Conservation (phyloP, 2,329 filamentous ascomycete genomes). For the Apiospora malaysiana region DNA sequence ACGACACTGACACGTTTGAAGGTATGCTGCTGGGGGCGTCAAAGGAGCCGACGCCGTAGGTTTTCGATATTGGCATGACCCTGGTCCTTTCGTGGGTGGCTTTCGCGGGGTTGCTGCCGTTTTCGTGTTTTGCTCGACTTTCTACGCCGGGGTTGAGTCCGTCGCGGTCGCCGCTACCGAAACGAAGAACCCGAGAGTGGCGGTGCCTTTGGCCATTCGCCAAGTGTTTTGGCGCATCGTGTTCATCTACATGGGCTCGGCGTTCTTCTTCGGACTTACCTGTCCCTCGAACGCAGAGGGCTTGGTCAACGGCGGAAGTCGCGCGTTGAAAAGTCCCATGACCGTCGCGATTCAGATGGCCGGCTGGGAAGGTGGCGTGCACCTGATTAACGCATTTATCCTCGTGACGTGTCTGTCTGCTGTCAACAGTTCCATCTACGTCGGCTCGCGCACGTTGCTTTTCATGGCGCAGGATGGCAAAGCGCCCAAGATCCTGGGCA, state of each 20-base stretch:
- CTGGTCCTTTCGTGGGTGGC: conserved; percentile 73
- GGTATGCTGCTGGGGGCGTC: conserved; percentile 71
- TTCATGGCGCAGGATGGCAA: conserved; percentile 78
- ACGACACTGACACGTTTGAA: conserved; percentile 29
- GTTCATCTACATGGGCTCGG: conserved; percentile 71
- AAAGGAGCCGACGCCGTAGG: conserved; percentile 67
- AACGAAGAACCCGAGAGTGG: conserved; percentile 61
- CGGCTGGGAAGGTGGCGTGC: conserved; percentile 74
- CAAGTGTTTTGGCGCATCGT: conserved; percentile 68
- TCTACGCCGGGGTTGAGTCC: conserved; percentile 69
- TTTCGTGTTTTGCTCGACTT: conserved; percentile 73
- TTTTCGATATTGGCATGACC: conserved; percentile 74
- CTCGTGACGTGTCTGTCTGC: conserved; percentile 75
- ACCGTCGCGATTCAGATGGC: conserved; percentile 76
- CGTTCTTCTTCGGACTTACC: conserved; percentile 77
- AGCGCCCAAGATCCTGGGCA: conserved; percentile 72
- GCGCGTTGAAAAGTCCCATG: conserved; percentile 74
- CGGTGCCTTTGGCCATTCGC: conserved; percentile 63
- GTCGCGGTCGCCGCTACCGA: conserved; percentile 69
- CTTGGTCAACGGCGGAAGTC: conserved; percentile 65
- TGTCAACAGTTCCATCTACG: conserved; percentile 79
- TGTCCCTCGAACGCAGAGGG: conserved; percentile 71
- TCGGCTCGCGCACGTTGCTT: conserved; percentile 74
- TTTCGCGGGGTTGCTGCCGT: conserved; percentile 70
- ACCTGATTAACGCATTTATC: conserved; percentile 81